A percentile compares a stretch with the other conserved stretches of the same genome.
Evolutionary conservation across 805 yeast species (phyloP).

Genomic region (Candida pseudofarinosa): DNA sequence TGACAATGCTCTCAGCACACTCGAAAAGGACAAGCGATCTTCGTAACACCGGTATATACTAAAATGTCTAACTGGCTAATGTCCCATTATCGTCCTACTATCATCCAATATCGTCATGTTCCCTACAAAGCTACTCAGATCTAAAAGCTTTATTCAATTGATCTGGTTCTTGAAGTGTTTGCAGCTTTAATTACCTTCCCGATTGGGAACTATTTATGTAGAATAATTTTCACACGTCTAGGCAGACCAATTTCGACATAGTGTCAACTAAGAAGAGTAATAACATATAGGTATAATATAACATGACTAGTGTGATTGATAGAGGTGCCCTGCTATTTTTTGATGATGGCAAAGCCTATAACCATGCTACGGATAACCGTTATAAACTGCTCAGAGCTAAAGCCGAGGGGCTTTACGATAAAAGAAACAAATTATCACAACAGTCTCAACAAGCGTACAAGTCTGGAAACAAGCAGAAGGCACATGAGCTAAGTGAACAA

Average conservation of each 20-base stretch:
- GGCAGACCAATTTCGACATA: background rate
- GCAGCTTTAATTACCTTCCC: background rate
- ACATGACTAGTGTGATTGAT: conserved; percentile 11
- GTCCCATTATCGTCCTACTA: too few relatives aligned
- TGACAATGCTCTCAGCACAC: too few relatives aligned
- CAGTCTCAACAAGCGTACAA: conserved; percentile 77
- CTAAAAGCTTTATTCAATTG: background rate
- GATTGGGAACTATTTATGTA: background rate
- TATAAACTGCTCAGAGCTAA: conserved; percentile 59
- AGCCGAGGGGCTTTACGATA: conserved; percentile 65
- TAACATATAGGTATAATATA: background rate
- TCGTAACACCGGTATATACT: too few relatives aligned
- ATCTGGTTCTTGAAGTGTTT: background rate
- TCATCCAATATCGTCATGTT: too few relatives aligned
- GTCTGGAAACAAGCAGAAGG: conserved; percentile 66
- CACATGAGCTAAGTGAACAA: conserved; percentile 67
- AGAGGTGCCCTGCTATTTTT: conserved; percentile 25
- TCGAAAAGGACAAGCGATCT: too few relatives aligned
- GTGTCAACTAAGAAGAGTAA: background rate
- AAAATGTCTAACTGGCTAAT: too few relatives aligned
- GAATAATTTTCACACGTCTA: background rate
- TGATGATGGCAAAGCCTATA: conserved; percentile 49
- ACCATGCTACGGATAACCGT: conserved; percentile 65
- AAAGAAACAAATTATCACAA: conserved; percentile 50
- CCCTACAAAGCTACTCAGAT: background rate